Conservation (phyloP, 345 rosid genomes). For the Erysimum cheiranthoides region DNA sequence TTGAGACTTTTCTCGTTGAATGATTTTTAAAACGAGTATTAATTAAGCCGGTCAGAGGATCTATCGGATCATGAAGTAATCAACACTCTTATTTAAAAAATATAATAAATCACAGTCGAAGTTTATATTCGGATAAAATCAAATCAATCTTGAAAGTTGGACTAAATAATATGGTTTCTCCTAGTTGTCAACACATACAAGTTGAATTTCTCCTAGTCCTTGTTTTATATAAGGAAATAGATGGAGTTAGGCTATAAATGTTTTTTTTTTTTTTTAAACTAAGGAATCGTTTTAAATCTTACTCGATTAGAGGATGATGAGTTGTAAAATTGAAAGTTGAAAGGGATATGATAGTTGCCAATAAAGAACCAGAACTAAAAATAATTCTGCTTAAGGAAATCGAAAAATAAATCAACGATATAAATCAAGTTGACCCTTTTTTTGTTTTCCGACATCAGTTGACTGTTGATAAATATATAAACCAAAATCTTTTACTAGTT, state of each 20-base stretch:
- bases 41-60: slow-evolving; percentile 17
- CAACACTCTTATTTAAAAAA: background rate
- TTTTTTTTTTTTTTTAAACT: background rate
- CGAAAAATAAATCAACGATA: background rate
- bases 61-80: slow-evolving; percentile 22
- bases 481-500: background rate
- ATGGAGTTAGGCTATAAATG: background rate
- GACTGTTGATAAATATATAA: background rate
- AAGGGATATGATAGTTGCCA: slow-evolving; percentile 26
- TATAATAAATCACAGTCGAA: background rate
- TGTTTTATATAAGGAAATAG: background rate
- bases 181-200: background rate
- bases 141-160: slow-evolving; percentile 8
- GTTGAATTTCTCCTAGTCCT: background rate
- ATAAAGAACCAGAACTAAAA: slow-evolving; percentile 17
- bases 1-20: slow-evolving; percentile 8
- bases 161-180: too few species aligned
- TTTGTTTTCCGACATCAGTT: too few species aligned
- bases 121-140: background rate
- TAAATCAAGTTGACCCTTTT: background rate
- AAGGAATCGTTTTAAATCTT: background rate
- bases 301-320: background rate
- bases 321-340: background rate
- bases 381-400: background rate
- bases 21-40: background rate